Base-by-base conservation (phyloP, 805 yeast species). In the Isabelozyma rhagii region DNA sequence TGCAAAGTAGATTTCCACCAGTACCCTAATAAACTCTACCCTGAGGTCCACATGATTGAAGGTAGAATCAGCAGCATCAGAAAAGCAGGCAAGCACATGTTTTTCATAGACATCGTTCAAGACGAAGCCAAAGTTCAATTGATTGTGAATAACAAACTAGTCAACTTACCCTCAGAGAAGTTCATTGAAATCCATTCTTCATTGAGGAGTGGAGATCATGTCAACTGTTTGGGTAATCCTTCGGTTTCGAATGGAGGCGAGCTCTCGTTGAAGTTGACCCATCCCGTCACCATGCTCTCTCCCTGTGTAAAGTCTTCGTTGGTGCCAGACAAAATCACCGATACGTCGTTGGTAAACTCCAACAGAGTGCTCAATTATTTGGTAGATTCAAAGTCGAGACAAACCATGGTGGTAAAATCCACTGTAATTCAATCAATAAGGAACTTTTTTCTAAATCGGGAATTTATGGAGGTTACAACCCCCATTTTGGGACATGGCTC, bases 391-490 rank as follows among this genome's bases (percentile, higher is more conserved):
- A 66, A 67, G 13, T 75, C 87, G 2, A 67, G 74, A 41, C 74
- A 79, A 2, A 66, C 78, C 0, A 69, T 81, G 2, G 40, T 72
- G 6, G 74, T 82, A 1, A 79, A 93, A 53, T 76, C 85, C 2
- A 59, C 68, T n/a, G 69, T 91, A 1, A 72, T 85, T 2, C 71
- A 73, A 9, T 62, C 76, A 1, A 71, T 93, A 4, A 69, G 97
- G 18, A 53, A 60, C 1, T 91, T 81, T 57, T 75, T 93, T 17
- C 73, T 75, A 40, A 57, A 60, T 0, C 67, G 71, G 18, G 82
- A 73, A 1, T 94, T 91, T 55, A 53, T 88, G 3, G 97, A 91
- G 63, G 96, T 94, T 0, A 87, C 85, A 46, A 94, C 99, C 0
- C 99, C 99, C 0, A 80, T 91, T 1, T 66, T 94, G 10, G 83